These are phyloP conservation scores for Fusarium sp. DNA, from an alignment of 2,329 filamentous ascomycete genomes.

Conservation along the genomic window DNA sequence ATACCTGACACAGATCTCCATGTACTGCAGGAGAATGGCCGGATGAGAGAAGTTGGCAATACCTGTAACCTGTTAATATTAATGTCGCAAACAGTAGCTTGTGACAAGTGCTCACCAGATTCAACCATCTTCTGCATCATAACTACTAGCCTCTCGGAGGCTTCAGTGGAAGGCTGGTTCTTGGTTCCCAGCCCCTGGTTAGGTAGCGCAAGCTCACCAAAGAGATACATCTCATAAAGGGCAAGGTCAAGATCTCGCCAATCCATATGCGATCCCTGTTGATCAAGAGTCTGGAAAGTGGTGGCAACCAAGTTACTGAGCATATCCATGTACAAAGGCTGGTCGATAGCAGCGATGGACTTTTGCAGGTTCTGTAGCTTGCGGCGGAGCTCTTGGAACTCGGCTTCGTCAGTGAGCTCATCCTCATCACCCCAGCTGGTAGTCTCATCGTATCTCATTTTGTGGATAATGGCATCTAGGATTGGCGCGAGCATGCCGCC, in stretches of 20 bases:
- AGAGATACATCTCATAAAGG: slow-evolving; percentile 93
- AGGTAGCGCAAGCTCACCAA: slow-evolving; percentile 92
- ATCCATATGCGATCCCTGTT: slow-evolving; percentile 80
- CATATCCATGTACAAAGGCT: slow-evolving; percentile 87
- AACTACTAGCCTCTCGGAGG: slow-evolving; percentile 83
- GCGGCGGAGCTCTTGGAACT: slow-evolving; percentile 95
- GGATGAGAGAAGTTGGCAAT: slow-evolving; percentile 90
- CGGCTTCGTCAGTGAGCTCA: slow-evolving; percentile 95
- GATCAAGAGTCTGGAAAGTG: slow-evolving; percentile 85
- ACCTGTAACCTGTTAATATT: slow-evolving; percentile 63
- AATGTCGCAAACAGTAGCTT: not conserved
- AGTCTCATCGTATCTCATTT: slow-evolving; percentile 98
- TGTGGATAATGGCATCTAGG: slow-evolving; percentile 89
- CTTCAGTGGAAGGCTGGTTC: slow-evolving; percentile 81
- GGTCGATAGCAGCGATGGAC: slow-evolving; percentile 89
- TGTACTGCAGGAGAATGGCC: slow-evolving; percentile 93
- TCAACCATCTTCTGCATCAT: slow-evolving; percentile 98
- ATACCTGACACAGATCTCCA: slow-evolving; percentile 98
- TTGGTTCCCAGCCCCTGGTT: slow-evolving; percentile 90
- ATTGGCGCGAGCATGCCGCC: slow-evolving; percentile 88
- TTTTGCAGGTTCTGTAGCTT: slow-evolving; percentile 92
- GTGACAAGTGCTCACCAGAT: slow-evolving; percentile 73
- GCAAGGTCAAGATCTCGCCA: slow-evolving; percentile 97
- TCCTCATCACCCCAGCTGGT: slow-evolving; percentile 94
- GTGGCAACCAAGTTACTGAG: slow-evolving; percentile 89